Base-by-base conservation (phyloP, 768 basidiomycete genomes). In the Clathrus columnatus region DNA sequence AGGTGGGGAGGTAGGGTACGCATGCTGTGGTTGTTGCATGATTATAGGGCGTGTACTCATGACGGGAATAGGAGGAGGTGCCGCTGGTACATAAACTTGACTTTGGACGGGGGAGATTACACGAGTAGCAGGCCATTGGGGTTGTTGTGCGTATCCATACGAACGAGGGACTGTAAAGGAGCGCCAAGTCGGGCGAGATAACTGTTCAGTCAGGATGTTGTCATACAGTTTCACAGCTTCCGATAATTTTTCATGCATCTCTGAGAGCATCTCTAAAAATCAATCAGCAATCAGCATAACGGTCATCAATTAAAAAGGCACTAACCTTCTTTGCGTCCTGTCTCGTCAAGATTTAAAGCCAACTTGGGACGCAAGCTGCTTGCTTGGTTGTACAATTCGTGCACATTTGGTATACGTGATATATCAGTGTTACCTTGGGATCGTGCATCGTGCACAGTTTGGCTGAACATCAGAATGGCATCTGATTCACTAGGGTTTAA, bases 211-310 rank as follows among this genome's bases (percentile, higher is more conserved):
- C 43, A 95, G 72, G 20, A 96, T 73, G 52, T 85, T 80, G 61
- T 97, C 94, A 65, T 97, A 98, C 3, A 96, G 72, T 65, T 87
- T 86, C 45, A 97, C 91, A 0, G 91, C 92, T 67, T 95, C 82
- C 0, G 91, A 88, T 8, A 99, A 69, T 69, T 97, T 95, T 47
- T 87, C 85, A 62, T 97, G 88, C 92, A 98, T 97, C 48, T 97
- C 93, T 6, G 82, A 75, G 30, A 99, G 73, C 65, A 94, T 76
- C 68, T 93, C 93, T 92, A 64, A 5, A 45, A 21, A 53, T 28
- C 28, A 17, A 29, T 26, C 23, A 55, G 32, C 56, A 1, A 54
- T 44, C 21, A 52, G 57, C 8, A 47, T 48, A 21, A 28, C 16
- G 17, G 20, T 1, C 45, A 36, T 58, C 7, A 1, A 55, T 56